Percentiles rank a stretch among this genome's conserved stretches.
Evolutionary conservation across 441 rosid species (phyloP).

Genomic region (Aquilaria agallochum): DNA sequence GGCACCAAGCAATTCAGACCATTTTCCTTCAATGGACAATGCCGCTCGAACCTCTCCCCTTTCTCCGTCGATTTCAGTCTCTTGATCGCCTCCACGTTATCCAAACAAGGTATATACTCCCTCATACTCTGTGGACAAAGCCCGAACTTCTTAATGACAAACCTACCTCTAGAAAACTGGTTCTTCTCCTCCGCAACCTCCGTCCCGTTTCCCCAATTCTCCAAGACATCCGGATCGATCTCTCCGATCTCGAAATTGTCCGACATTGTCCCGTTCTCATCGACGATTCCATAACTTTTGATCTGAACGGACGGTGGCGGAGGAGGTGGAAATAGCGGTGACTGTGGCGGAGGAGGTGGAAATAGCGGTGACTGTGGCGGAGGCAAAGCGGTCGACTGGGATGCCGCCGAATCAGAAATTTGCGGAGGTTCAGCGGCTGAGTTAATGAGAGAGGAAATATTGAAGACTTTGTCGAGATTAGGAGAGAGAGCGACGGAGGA

Average conservation of each 20-base stretch:
- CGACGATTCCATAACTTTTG: slow-evolving; percentile 63
- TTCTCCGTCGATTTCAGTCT: slow-evolving; percentile 60
- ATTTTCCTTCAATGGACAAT: slow-evolving; percentile 66
- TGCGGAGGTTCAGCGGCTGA: slow-evolving; percentile 19
- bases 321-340: slow-evolving; percentile 15
- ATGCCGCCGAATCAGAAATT: neutral
- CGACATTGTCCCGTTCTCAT: slow-evolving; percentile 81
- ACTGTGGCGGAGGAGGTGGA: slow-evolving; percentile 12
- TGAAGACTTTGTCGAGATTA: slow-evolving; percentile 39
- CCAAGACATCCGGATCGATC: slow-evolving; percentile 59
- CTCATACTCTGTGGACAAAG: slow-evolving; percentile 58
- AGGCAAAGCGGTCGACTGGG: slow-evolving; percentile 6
- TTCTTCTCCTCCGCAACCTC: slow-evolving; percentile 21
- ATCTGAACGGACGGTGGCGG: slow-evolving; percentile 32
- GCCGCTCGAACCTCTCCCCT: slow-evolving; percentile 82
- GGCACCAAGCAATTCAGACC: slow-evolving; percentile 84
- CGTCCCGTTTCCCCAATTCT: slow-evolving; percentile 46
- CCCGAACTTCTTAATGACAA: slow-evolving; percentile 32
- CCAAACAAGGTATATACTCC: slow-evolving; percentile 91
- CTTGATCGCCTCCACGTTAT: slow-evolving; percentile 65
- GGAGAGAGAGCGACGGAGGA: slow-evolving; percentile 58
- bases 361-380: slow-evolving; percentile 13
- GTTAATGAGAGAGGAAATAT: slow-evolving; percentile 36
- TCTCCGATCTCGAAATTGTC: slow-evolving; percentile 82
- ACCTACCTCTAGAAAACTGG: slow-evolving; percentile 16